Percentiles rank a stretch among this genome's conserved stretches.
Evolutionary conservation across 2,329 filamentous ascomycete genomes (phyloP).

Genomic region (Xylaria sp.): DNA sequence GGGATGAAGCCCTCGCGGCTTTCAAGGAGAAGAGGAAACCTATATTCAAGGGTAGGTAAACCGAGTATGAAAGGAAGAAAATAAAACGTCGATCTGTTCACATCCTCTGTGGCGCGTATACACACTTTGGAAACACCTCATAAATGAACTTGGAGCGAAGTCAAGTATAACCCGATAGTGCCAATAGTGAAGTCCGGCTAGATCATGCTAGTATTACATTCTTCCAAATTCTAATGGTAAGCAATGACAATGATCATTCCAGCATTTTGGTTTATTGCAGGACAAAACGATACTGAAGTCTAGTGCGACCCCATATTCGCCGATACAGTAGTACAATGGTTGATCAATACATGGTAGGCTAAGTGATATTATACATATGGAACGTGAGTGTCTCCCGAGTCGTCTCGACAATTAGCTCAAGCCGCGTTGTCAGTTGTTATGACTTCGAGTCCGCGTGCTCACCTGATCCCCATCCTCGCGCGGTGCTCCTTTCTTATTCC

Average conservation of each 20-base stretch:
- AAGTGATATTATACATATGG: neutral
- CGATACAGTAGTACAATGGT: neutral
- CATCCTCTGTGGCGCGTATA: neutral
- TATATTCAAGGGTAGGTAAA: slow-evolving; percentile 64
- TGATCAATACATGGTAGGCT: neutral
- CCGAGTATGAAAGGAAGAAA: neutral
- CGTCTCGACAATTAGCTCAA: neutral
- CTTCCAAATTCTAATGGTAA: too few relatives aligned
- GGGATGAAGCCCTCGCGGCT: slow-evolving; percentile 86
- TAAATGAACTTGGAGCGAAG: neutral
- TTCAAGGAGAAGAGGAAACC: slow-evolving; percentile 76
- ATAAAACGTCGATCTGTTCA: neutral
- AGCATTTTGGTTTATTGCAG: neutral
- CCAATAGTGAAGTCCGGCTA: too few relatives aligned
- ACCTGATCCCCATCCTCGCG: slow-evolving; percentile 39
- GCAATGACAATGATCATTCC: too few relatives aligned
- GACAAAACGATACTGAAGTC: neutral
- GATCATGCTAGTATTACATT: neutral
- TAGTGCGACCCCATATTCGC: neutral
- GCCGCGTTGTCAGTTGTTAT: slow-evolving; percentile 30
- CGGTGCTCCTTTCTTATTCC: slow-evolving; percentile 33
- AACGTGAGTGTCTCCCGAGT: neutral
- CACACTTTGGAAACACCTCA: neutral
- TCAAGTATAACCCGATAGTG: neutral
- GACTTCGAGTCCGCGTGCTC: slow-evolving; percentile 43